A percentile compares a stretch with the other conserved stretches of the same genome.
phyloP scores from a whole-genome alignment of 192 early-diverging fungal genomes.

The Dissophora globulifera region DNA sequence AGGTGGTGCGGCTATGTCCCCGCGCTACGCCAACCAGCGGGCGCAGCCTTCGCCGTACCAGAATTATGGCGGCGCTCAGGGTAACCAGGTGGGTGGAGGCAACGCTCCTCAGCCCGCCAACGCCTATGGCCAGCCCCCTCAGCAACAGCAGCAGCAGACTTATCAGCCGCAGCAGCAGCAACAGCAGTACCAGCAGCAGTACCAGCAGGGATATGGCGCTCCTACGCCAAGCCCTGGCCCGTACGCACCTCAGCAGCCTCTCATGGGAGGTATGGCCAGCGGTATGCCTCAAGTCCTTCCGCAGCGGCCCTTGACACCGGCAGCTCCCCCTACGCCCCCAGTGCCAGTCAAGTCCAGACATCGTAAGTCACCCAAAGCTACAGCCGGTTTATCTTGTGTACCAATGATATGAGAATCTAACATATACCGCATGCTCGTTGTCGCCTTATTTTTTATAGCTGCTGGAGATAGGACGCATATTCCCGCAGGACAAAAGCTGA shows the following conservation, averaged over 20 bases:
- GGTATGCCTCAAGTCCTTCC: conserved; percentile 45
- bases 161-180: conserved; percentile 24
- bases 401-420: too few species aligned
- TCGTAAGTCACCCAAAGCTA: conserved; percentile 56
- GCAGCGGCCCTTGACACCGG: conserved; percentile 54
- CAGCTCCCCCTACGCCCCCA: conserved; percentile 57
- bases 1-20: conserved; percentile 34
- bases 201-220: conserved; percentile 27
- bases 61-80: conserved; percentile 24
- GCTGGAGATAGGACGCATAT: conserved; percentile 88
- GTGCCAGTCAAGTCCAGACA: conserved; percentile 60
- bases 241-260: conserved; percentile 32
- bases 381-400: neutral
- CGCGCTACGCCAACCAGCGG: conserved; percentile 42
- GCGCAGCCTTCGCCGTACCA: conserved; percentile 29
- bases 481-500: conserved; percentile 73
- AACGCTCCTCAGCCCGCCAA: conserved; percentile 28
- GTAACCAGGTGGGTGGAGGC: conserved; percentile 15
- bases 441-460: conserved; percentile 65
- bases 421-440: too few species aligned
- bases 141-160: conserved; percentile 23
- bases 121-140: conserved; percentile 39
- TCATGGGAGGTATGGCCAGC: conserved; percentile 34
- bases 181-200: conserved; percentile 26
- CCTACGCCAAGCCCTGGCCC: conserved; percentile 14